Conservation (phyloP, 1,139 yeast species). For the Magnusiomyces tetraspermus region DNA sequence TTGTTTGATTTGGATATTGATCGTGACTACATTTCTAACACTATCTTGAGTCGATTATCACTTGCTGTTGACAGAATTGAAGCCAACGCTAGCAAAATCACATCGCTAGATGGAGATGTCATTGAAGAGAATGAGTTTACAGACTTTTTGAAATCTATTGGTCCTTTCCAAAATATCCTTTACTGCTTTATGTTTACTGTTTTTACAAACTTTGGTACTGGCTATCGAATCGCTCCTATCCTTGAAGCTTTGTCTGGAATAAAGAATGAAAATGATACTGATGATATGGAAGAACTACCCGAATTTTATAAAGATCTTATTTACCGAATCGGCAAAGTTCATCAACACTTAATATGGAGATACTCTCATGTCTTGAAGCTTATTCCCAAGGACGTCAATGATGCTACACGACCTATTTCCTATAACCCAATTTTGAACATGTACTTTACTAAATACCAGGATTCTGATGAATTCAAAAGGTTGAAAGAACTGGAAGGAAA, state of each 20-base stretch:
- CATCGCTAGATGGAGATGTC: slow-evolving; percentile 12
- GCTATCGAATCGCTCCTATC: slow-evolving; percentile 24
- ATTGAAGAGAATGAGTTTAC: slow-evolving; percentile 15
- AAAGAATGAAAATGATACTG: neutral
- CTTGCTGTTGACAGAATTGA: slow-evolving; percentile 8
- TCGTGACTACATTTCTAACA: slow-evolving; percentile 19
- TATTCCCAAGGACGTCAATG: slow-evolving; percentile 14
- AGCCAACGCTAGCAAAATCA: slow-evolving; percentile 7
- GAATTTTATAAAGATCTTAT: slow-evolving; percentile 12
- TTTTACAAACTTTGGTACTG: slow-evolving; percentile 27
- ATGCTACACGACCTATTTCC: slow-evolving; percentile 23
- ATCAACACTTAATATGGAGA: slow-evolving; percentile 25
- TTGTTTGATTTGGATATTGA: slow-evolving; percentile 27
- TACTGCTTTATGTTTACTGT: slow-evolving; percentile 25
- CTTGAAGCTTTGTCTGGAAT: slow-evolving; percentile 20
- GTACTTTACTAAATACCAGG: slow-evolving; percentile 18
- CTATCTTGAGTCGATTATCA: slow-evolving; percentile 13
- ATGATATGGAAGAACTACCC: neutral
- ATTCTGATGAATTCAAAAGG: slow-evolving; percentile 22
- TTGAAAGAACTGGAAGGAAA: slow-evolving; percentile 24
- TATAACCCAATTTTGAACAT: slow-evolving; percentile 18
- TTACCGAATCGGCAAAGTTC: slow-evolving; percentile 20
- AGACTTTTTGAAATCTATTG: slow-evolving; percentile 16
- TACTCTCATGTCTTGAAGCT: slow-evolving; percentile 19
- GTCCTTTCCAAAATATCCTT: slow-evolving; percentile 20